Evolutionary conservation across 148 eudicot genomes (phyloP).

Genomic region (Drosera capensis): DNA sequence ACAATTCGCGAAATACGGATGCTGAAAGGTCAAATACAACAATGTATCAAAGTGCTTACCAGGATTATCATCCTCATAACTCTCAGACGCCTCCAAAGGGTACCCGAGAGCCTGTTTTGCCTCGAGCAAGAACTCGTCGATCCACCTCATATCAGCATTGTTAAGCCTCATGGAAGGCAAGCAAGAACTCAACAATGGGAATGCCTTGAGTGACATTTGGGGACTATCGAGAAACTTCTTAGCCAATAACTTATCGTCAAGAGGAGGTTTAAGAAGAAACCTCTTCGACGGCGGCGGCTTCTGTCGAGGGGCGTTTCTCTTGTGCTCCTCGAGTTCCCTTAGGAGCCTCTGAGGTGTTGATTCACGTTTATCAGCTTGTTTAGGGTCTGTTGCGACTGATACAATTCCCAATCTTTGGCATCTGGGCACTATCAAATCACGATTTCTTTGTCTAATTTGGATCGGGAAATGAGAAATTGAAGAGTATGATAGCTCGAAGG

Average conservation of each 20-base stretch:
- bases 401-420: constrained; percentile 13
- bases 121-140: constrained; percentile 78
- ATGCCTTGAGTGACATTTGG: constrained; percentile 66
- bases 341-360: constrained; percentile 77
- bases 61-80: constrained; percentile 66
- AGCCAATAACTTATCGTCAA: constrained; percentile 68
- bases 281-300: constrained; percentile 50
- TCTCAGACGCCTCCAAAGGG: constrained; percentile 63
- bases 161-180: constrained; percentile 51
- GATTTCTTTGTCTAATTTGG: constrained; percentile 17
- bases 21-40: constrained; percentile 83
- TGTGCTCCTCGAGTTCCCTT: constrained; percentile 67
- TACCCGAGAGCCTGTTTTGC: constrained; percentile 92
- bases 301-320: constrained; percentile 51
- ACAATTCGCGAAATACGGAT: constrained; percentile 56
- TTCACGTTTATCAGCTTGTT: constrained; percentile 65
- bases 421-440: constrained; percentile 10
- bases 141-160: constrained; percentile 65
- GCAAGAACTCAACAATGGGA: constrained; percentile 86
- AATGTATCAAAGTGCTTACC: constrained; percentile 85
- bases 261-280: constrained; percentile 83
- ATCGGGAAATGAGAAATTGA: constrained; percentile 28
- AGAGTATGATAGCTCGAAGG: constrained; percentile 35
- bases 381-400: constrained; percentile 40
- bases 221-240: constrained; percentile 75